Conservation (phyloP, 495 filamentous ascomycete genomes). For the Penicillium robsamsonii region DNA sequence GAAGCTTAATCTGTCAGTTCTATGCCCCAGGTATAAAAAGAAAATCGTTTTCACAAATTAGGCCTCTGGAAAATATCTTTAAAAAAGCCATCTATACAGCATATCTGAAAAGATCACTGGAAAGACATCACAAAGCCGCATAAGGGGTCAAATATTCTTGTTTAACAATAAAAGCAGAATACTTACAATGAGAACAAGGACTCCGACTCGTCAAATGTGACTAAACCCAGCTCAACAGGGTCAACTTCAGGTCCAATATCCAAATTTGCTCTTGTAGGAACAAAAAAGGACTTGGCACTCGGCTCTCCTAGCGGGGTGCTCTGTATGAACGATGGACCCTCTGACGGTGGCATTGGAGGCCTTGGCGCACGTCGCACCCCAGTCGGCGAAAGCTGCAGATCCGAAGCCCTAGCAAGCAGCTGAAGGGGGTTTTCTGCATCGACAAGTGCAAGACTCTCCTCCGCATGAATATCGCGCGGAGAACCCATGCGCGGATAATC, state of each 20-base stretch:
- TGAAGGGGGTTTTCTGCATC: slow-evolving; percentile 75
- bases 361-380: slow-evolving; percentile 19
- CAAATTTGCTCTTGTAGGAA: slow-evolving; percentile 55
- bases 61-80: not conserved
- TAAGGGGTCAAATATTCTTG: too few relatives aligned
- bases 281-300: slow-evolving; percentile 55
- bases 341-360: slow-evolving; percentile 17
- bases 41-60: not conserved
- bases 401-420: slow-evolving; percentile 66
- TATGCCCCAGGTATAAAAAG: not conserved
- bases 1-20: slow-evolving; percentile 46
- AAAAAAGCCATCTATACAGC: too few relatives aligned
- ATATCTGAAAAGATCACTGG: too few relatives aligned
- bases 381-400: slow-evolving; percentile 57
- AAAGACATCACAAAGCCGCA: too few relatives aligned
- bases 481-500: slow-evolving; percentile 27
- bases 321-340: slow-evolving; percentile 12
- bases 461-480: slow-evolving; percentile 31
- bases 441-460: slow-evolving; percentile 59
- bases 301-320: slow-evolving; percentile 7
- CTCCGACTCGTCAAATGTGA: slow-evolving; percentile 60
- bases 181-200: slow-evolving; percentile 62
- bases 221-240: slow-evolving; percentile 63
- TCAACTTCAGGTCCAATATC: slow-evolving; percentile 63
- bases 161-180: not conserved